Base-by-base conservation (phyloP, 1,139 yeast species). In the Tardiomyces digboiensis region DNA sequence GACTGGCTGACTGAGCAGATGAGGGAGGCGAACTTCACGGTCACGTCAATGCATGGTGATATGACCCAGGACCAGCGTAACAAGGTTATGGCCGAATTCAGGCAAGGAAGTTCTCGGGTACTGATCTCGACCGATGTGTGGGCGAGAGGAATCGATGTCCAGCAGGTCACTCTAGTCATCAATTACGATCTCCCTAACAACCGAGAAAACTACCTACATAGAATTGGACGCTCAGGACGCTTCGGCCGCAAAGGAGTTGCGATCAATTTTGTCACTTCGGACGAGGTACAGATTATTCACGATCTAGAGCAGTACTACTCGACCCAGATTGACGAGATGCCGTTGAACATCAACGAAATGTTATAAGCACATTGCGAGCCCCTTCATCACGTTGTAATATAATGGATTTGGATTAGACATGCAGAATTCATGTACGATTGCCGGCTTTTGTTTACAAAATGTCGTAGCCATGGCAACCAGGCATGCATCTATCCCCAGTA, bases 81-180 rank as follows among this genome's bases (percentile, higher is more conserved):
- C 62, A 69, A 72, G 45, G 81, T 89, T 50, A 91, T 91, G 97
- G 78, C 77, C 56, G 97, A 88, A 58, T 74, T 70, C 52, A 62
- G 78, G 61, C 55, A 64, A 47, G 59, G 71, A 56, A 49, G 75
- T 44, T 74, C 85, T 4, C 72, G 97, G 46, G 95, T 91, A 8
- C 68, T 91, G 48, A 88, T 91, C 39, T 85, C 97, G 20, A 91
- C 98, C 3, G 97, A 91, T 64, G 93, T 91, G 39, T 88, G 96
- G 95, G 97, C 98, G 1, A 74, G 97, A 61, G 98, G 98, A 43
- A 89, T 89, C 46, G 97, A 89, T 64, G 97, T 89, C 21, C 98
- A 89, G 66, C 97, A 89, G 61, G 95, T 89, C n/a, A 86, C 96
- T 0, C 69, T 89, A 46, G 98, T 91, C 21, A 83, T 91, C 44